Conservation (phyloP, 129 eudicot genomes). For the Helianthus tuberosus region DNA sequence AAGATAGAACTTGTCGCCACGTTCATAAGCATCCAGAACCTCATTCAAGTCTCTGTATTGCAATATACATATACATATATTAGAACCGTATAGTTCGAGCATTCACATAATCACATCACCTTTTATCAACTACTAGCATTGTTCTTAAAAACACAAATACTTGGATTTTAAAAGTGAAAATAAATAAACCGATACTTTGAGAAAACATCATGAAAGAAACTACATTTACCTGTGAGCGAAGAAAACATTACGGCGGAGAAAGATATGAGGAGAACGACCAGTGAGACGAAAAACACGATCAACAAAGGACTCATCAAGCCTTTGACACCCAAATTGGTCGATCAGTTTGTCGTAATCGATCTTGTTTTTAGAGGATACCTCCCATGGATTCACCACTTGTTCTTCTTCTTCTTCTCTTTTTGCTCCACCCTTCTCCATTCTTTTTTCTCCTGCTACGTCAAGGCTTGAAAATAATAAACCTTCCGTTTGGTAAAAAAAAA, state of each 20-base stretch:
- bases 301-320: slow-evolving; percentile 59
- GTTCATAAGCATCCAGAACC: slow-evolving; percentile 82
- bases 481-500: background rate
- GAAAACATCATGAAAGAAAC: background rate
- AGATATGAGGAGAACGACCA: slow-evolving; percentile 71
- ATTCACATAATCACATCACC: slow-evolving; percentile 7
- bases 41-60: slow-evolving; percentile 63
- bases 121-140: background rate
- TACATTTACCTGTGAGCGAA: slow-evolving; percentile 78
- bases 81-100: background rate
- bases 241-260: slow-evolving; percentile 91
- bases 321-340: slow-evolving; percentile 86
- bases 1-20: slow-evolving; percentile 81
- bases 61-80: background rate
- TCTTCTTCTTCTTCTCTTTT: slow-evolving; percentile 38
- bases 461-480: slow-evolving; percentile 11
- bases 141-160: too few relatives aligned
- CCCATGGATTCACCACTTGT: slow-evolving; percentile 91
- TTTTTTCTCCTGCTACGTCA: background rate
- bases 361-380: slow-evolving; percentile 67
- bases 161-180: too few relatives aligned
- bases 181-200: too few relatives aligned
- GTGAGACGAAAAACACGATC: slow-evolving; percentile 81
- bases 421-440: slow-evolving; percentile 35
- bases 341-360: slow-evolving; percentile 92